Percentiles rank a stretch among this genome's conserved stretches.
phyloP scores from a whole-genome alignment of 202 grass and related monocot genomes.

The Panicum hallii region DNA sequence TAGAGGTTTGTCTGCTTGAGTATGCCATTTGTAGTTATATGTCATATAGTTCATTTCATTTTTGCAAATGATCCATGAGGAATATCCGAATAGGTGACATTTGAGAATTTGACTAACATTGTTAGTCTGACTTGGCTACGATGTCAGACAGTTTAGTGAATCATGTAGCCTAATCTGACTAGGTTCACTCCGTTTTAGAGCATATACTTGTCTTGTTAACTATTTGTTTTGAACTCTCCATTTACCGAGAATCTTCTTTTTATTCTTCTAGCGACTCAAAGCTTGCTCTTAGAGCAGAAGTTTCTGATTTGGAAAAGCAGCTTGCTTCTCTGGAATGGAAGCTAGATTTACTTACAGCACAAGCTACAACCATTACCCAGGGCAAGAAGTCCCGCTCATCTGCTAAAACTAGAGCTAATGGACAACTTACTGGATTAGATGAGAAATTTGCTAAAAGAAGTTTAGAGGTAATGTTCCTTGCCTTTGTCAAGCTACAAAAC shows the following conservation, averaged over 20 bases:
- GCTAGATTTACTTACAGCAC: constrained; percentile 79
- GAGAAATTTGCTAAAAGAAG: constrained; percentile 74
- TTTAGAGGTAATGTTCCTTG: constrained; percentile 63
- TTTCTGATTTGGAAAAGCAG: constrained; percentile 84
- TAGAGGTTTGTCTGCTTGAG: not conserved
- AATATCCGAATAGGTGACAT: not conserved
- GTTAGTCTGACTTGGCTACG: not conserved
- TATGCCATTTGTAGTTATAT: not conserved
- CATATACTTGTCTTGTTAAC: constrained; percentile 11
- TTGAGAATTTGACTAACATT: not conserved
- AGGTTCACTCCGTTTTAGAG: not conserved
- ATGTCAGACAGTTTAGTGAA: not conserved
- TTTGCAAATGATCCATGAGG: not conserved
- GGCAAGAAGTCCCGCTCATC: constrained; percentile 67
- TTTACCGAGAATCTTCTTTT: constrained; percentile 49
- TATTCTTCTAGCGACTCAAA: constrained; percentile 73
- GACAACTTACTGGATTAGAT: constrained; percentile 63
- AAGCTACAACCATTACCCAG: constrained; percentile 76
- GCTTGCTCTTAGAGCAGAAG: constrained; percentile 77
- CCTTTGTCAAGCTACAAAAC: constrained; percentile 38
- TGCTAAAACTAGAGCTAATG: constrained; percentile 68
- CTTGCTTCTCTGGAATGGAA: constrained; percentile 74
- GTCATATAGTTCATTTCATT: not conserved
- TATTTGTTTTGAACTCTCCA: constrained; percentile 38
- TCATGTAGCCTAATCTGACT: not conserved